Evolutionary conservation across 768 basidiomycete genomes (phyloP), one percentile per base, ranked within the genome.

Genomic region (Pluteus cervinus): DNA sequence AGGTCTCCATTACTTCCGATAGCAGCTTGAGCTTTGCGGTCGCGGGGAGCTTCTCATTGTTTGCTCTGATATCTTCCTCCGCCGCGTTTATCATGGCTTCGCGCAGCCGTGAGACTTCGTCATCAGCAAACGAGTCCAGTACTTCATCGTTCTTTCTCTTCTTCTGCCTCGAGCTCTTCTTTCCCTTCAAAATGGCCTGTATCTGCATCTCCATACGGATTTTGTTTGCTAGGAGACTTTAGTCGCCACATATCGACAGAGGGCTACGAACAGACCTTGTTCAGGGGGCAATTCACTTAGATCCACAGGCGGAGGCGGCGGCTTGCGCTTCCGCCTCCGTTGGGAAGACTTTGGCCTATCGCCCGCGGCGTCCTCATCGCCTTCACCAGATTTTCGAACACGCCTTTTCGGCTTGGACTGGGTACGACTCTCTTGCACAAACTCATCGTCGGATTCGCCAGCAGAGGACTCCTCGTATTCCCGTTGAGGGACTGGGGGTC

Each of bases 21-120:
- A 99, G 69, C 53, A 92, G 67, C 38, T 69, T 76, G 22, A 97
- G 74, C 61, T 99, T 99, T 28, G 78, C 69, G 8, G 79, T 76
- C 8, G 92, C 96, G 0, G 93, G 92, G 8, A 78, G 52, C 49
- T 86, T 87, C 23, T 83, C 79, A 34, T 71, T 62, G 57, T 94
- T 94, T 5, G 87, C 73, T 35, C 79, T 74, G 24, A 81, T 73
- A 53, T 99, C 94, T 41, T 83, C 80, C 5, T 86, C 81, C 2
- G 86, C 91, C 3, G 93, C 94, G 8, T 65, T 64, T 31, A 86
- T 71, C 94, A 99, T 98, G 24, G 76, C 63, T 47, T 90, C 86
- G 20, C 88, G 75, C n/a, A 97, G 67, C n/a, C 82, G 69, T 0
- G 84, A 83, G 24, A 97, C 89, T 50, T 94, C 84, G 42, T 88